These are phyloP conservation scores for Diutina pseudorugosa DNA, from an alignment of 1,139 yeast species.

Conservation along the genomic window DNA sequence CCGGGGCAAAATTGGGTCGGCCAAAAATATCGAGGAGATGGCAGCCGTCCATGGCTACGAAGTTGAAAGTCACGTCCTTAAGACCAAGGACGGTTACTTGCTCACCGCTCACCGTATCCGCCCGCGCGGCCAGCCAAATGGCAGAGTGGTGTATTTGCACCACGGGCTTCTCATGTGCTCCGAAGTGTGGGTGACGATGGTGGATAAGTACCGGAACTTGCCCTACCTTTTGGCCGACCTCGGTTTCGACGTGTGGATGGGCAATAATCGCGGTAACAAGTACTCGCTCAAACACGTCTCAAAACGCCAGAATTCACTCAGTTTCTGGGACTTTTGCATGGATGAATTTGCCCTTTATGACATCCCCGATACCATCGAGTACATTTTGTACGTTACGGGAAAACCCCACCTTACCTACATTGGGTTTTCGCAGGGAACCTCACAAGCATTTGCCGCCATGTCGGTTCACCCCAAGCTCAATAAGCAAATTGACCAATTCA, in stretches of 20 bases:
- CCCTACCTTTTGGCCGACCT: constrained; percentile 68
- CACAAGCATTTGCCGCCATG: constrained; percentile 77
- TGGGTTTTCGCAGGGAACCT: constrained; percentile 88
- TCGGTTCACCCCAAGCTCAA: constrained; percentile 63
- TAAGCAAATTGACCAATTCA: constrained; percentile 52
- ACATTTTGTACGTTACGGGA: constrained; percentile 27
- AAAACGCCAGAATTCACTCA: constrained; percentile 23
- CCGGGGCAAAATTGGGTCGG: neutral
- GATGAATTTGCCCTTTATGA: constrained; percentile 81
- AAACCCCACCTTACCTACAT: constrained; percentile 45
- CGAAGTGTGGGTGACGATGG: constrained; percentile 77
- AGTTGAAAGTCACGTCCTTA: constrained; percentile 25
- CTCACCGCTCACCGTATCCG: constrained; percentile 23
- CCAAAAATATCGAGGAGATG: constrained; percentile 17
- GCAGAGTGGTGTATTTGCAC: constrained; percentile 62
- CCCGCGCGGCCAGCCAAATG: constrained; percentile 11
- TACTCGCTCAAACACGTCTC: constrained; percentile 43
- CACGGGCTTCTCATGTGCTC: constrained; percentile 89
- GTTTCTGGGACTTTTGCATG: constrained; percentile 76
- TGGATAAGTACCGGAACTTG: constrained; percentile 47
- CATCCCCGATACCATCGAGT: constrained; percentile 63
- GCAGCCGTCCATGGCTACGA: constrained; percentile 26
- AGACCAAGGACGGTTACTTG: constrained; percentile 27
- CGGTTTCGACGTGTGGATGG: constrained; percentile 90
- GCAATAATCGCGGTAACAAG: constrained; percentile 84